phyloP scores from a whole-genome alignment of 768 basidiomycete genomes.

The Mycena rosella region DNA sequence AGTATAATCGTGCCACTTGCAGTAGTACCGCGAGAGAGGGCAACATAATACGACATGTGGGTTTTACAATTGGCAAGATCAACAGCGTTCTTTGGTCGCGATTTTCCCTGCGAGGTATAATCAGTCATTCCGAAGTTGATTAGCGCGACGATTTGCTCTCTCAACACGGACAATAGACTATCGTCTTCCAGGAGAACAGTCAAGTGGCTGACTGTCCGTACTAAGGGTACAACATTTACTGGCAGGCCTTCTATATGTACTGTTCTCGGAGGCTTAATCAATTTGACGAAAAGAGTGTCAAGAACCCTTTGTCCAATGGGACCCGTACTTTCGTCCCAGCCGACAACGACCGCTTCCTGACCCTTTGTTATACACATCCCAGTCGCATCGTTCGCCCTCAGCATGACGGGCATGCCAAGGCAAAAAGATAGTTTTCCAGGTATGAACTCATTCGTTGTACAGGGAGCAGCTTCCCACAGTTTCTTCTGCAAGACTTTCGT shows the following conservation, averaged over 20 bases:
- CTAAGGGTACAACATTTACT: background rate
- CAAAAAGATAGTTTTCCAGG: background rate
- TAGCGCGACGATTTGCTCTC: background rate
- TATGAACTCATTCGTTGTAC: no score
- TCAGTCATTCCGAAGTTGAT: slow-evolving; percentile 4
- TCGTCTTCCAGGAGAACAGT: background rate
- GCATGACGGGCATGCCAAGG: background rate
- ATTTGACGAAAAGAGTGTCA: background rate
- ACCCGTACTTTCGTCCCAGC: background rate
- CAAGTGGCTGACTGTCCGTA: background rate
- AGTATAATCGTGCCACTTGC: no score
- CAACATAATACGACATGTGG: no score
- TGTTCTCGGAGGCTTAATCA: background rate
- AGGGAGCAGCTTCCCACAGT: no score
- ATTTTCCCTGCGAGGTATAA: background rate
- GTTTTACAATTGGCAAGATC: background rate
- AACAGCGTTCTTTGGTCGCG: background rate
- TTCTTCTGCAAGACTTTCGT: no score
- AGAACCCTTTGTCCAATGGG: background rate
- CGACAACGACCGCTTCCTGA: background rate
- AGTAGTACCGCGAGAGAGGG: no score
- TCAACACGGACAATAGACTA: background rate
- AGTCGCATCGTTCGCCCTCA: background rate
- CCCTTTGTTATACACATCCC: slow-evolving; percentile 1
- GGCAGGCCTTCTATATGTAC: background rate